Percentiles rank a stretch among this genome's conserved stretches.
Evolutionary conservation across 495 filamentous ascomycete genomes (phyloP).

Genomic region (Talaromyces ruber): DNA sequence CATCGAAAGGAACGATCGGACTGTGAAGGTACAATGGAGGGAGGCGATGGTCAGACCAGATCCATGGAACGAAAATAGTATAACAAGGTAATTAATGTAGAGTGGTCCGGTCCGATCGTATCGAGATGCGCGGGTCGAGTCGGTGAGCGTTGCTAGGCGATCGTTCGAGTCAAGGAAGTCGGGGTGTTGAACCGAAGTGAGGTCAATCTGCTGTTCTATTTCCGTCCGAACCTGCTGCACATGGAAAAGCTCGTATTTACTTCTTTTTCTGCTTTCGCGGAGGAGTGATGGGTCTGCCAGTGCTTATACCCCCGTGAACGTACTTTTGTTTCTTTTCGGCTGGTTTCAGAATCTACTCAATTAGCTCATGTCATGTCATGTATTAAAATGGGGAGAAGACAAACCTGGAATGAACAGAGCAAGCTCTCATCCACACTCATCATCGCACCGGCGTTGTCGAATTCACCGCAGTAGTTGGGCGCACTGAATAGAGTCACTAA

Average conservation of each 20-base stretch:
- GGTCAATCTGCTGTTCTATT: constrained; percentile 42
- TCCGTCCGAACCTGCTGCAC: constrained; percentile 94
- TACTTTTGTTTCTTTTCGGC: constrained; percentile 99
- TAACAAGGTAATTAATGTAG: not conserved
- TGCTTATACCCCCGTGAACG: constrained; percentile 83
- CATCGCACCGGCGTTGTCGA: constrained; percentile 99
- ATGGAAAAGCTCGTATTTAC: constrained; percentile 71
- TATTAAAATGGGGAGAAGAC: constrained; percentile 1
- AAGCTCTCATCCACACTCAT: constrained; percentile 99
- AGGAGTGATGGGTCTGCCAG: constrained; percentile 79
- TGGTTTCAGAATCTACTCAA: constrained; percentile 84
- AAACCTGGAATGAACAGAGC: constrained; percentile 97
- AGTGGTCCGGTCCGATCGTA: not conserved
- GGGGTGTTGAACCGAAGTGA: not conserved
- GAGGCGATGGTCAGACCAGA: not conserved
- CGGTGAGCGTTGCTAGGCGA: not conserved
- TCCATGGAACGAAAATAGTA: not conserved
- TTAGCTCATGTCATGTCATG: too few species aligned
- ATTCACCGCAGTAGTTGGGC: constrained; percentile 98
- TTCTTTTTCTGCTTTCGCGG: constrained; percentile 82
- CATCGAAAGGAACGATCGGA: not conserved
- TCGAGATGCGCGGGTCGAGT: not conserved
- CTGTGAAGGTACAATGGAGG: not conserved
- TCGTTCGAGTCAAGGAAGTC: not conserved
- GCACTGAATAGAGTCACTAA: constrained; percentile 96